These are phyloP conservation scores for Colletotrichum eremochloae DNA, from an alignment of 2,329 filamentous ascomycete species.

Conservation along the genomic window DNA sequence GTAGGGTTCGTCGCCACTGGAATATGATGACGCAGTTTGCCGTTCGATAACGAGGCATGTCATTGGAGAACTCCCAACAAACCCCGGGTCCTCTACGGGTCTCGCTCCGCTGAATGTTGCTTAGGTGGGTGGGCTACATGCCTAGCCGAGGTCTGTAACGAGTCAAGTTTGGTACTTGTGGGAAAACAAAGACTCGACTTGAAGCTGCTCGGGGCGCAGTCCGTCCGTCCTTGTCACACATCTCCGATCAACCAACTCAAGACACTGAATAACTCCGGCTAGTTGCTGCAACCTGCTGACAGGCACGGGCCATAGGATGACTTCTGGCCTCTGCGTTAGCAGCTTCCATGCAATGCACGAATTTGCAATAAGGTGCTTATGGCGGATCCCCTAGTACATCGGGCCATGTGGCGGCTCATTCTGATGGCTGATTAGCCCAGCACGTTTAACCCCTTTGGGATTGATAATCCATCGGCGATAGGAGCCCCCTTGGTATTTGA, in stretches of 20 bases:
- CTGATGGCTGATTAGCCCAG: neutral
- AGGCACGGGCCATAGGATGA: neutral
- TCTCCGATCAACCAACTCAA: neutral
- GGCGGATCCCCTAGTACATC: slow-evolving; percentile 15
- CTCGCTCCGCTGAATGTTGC: neutral
- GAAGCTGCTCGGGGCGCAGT: too few species aligned
- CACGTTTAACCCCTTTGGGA: slow-evolving; percentile 5
- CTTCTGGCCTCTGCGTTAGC: neutral
- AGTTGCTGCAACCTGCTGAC: slow-evolving; percentile 31
- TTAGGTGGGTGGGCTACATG: neutral
- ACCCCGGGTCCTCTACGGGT: neutral
- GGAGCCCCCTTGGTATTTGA: neutral
- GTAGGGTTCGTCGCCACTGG: neutral
- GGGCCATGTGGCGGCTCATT: slow-evolving; percentile 13
- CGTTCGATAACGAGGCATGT: neutral
- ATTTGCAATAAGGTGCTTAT: slow-evolving; percentile 21
- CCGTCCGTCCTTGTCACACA: neutral
- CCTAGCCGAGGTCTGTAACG: slow-evolving; percentile 2
- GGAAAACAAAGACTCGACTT: neutral
- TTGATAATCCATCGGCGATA: neutral
- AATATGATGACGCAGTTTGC: slow-evolving; percentile 28
- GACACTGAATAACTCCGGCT: neutral
- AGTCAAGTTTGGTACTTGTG: slow-evolving; percentile 22
- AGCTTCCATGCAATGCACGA: neutral
- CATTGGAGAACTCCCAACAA: slow-evolving; percentile 18